Evolutionary conservation across 495 filamentous ascomycete species (phyloP).

Genomic region (Xylaria scruposa): DNA sequence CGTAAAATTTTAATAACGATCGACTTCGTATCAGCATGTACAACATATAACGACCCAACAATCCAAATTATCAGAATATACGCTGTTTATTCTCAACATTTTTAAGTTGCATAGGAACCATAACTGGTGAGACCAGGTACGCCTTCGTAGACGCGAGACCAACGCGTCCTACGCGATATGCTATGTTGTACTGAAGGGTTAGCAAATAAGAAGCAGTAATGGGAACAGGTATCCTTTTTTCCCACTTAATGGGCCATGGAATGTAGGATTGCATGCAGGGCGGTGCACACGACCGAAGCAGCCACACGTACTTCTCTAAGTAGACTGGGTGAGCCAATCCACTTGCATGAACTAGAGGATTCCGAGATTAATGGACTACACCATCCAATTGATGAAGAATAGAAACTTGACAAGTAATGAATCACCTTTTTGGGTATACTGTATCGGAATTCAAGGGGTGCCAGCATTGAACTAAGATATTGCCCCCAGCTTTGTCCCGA

Average conservation of each 20-base stretch:
- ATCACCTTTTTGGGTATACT: neutral
- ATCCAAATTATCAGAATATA: neutral
- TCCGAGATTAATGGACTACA: constrained; percentile 8
- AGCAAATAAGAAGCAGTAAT: neutral
- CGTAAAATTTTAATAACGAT: neutral
- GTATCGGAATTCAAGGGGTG: neutral
- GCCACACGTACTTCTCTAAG: constrained; percentile 4
- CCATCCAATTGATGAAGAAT: neutral
- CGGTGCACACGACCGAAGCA: neutral
- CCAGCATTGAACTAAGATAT: neutral
- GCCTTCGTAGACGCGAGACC: neutral
- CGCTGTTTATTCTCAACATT: neutral
- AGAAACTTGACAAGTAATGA: neutral
- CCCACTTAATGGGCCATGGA: neutral
- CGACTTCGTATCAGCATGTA: neutral
- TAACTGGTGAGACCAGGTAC: neutral
- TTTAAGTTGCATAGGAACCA: constrained; percentile 1
- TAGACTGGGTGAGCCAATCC: constrained; percentile 17
- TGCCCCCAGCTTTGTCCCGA: neutral
- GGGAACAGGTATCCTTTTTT: neutral
- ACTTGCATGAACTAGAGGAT: constrained; percentile 25
- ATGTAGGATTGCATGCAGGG: constrained; percentile 23
- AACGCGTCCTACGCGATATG: neutral
- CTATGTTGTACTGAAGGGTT: neutral
- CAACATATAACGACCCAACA: constrained; percentile 1